Base-by-base conservation (phyloP, 306 rosid species). In the Cicer cuneatum region DNA sequence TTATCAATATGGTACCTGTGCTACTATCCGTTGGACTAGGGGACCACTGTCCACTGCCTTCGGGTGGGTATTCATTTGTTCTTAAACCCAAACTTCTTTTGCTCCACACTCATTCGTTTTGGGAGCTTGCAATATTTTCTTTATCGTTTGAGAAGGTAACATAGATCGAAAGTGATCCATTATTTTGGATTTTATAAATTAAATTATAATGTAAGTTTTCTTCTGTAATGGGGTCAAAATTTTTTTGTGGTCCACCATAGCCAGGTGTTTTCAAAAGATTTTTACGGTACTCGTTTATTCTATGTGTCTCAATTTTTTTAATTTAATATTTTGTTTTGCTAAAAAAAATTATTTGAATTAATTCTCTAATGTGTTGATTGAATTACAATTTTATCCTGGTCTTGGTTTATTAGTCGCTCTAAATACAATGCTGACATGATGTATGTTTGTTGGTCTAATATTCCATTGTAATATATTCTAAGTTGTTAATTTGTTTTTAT, bases 1-100 rank as follows among this genome's bases (percentile, higher is more conserved):
- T 56, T 56, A 21, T 56, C 0, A 56, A 56, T 21, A 56, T 10
- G 38, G 8, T 56, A 56, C 15, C 38, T 56, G 3, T 21, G 8
- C 35, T 56, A 56, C 62, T 14, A 56, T 21, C 62, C 39, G 15
- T 56, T 56, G n/a, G 62, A 56, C 21, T 56, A 56, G 37, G 62
- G 61, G 62, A 56, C 62, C 62, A 56, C 37, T 54, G n/a, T 54
- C 33, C 37, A 9, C n/a, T 21, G 62, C 62, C 21, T 56, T 56
- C 24, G 62, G 13, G 62, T 56, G 62, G 13, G 62, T 56, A 21
- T 56, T 56, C 62, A 56, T 56, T 56, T 56, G 38, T 21, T 56
- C 38, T 56, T 56, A 56, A 56, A 21, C 62, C 14, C 62, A 21
- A 56, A 56, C 0, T 21, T n/a, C 7, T 56, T 14, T 56, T 56